Conservation (phyloP, 1,284 basidiomycete genomes). For the Bondarzewia mesenterica region DNA sequence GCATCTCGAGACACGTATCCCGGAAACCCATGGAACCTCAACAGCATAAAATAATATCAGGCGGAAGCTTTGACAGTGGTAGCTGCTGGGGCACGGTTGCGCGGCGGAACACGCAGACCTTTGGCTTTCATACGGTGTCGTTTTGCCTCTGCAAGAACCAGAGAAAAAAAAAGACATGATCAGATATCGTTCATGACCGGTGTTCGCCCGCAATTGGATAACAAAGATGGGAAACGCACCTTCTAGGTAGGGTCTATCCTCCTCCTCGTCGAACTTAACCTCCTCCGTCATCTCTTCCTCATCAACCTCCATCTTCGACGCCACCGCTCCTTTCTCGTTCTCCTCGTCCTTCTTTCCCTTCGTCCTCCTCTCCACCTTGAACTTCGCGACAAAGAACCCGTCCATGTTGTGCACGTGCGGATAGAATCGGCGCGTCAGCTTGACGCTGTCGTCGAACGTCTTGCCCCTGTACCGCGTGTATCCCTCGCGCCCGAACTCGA, state of each 20-base stretch:
- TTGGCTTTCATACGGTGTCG: conserved; percentile 68
- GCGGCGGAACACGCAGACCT: conserved; percentile 56
- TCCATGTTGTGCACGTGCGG: conserved; percentile 95
- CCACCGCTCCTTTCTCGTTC: conserved; percentile 28
- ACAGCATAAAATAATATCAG: not conserved
- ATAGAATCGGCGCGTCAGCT: conserved; percentile 82
- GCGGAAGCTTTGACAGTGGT: conserved; percentile 15
- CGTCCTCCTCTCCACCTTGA: conserved; percentile 80
- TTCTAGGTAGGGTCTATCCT: conserved; percentile 60
- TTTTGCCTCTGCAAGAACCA: conserved; percentile 45
- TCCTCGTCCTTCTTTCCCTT: conserved; percentile 38
- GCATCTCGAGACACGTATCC: no score
- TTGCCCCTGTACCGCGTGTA: conserved; percentile 90
- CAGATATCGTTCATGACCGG: conserved; percentile 4
- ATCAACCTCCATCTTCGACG: conserved; percentile 22
- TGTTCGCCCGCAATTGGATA: no score
- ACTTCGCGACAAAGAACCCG: conserved; percentile 98
- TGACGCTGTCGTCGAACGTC: conserved; percentile 75
- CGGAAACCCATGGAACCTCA: no score
- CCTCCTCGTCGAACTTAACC: conserved; percentile 57
- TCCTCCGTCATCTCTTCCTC: conserved; percentile 14
- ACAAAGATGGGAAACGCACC: conserved; percentile 35
- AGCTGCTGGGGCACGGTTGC: conserved; percentile 20
- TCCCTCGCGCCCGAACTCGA: conserved; percentile 91
- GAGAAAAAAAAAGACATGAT: conserved; percentile 5